Base-by-base conservation (phyloP, 768 basidiomycete genomes). In the Mycena albidolilacea region DNA sequence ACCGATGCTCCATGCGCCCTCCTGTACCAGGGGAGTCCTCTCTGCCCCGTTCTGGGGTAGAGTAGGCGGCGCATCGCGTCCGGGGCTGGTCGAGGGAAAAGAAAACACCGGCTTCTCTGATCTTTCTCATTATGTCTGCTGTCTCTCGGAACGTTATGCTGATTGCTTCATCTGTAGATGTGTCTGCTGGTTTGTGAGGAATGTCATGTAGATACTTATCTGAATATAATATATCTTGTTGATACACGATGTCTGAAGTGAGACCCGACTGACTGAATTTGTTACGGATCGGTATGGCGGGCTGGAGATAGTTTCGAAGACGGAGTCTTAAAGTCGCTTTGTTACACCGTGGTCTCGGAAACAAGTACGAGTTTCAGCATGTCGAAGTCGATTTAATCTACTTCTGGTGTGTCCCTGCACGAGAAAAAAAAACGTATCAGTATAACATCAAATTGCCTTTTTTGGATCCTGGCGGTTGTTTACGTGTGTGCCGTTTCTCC, bases 21-120 rank as follows among this genome's bases (percentile, higher is more conserved):
- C 70, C 76, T 75, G 76, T 70, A 73, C 73, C 77, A 66, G 82
- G 80, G 84, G 81, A 44, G 81, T 83, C 83, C 82, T 75, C 72
- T 77, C 69, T 79, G 54, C 78, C 75, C 81, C 89, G 90, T 91
- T 84, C 84, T 91, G 91, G 84, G 79, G 80, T 76, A 71, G 81
- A 68, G 5, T 66, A 60, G 70, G 74, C 67, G 70, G 74, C 17
- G 57, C 35, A 46, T 41, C 41, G 59, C 39, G 35, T 60, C 43
- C 57, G 19, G 43, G 67, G 38, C 17, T 38, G 21, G 70, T 69
- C 62, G 74, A 66, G 70, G 70, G 62, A 52, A 59, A 71, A 65
- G 74, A 75, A 75, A 75, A 75, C 50, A 75, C 50, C 59, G 74
- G 74, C 70, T 75, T 75, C 74, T 75, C 74, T 75, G 74, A 75